These are phyloP conservation scores for Erucastrum elatum DNA, from an alignment of 345 rosid genomes.

Conservation along the genomic window DNA sequence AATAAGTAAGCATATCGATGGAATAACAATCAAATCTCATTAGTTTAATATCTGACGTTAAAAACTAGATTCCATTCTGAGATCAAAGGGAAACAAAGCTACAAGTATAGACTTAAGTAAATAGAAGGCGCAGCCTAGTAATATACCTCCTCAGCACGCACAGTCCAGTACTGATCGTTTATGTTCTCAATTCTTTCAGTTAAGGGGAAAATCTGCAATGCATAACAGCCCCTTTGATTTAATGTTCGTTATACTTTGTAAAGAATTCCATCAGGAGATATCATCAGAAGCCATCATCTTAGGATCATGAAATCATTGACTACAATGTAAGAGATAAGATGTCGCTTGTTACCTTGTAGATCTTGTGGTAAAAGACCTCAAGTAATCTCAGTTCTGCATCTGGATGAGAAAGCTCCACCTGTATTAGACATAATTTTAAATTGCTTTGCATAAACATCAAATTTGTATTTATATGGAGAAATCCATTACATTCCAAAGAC, in stretches of 20 bases:
- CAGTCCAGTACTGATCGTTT: slow-evolving; percentile 94
- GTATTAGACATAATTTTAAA: slow-evolving; percentile 33
- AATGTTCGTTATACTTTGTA: slow-evolving; percentile 10
- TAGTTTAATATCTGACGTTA: not conserved
- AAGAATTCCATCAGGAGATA: slow-evolving; percentile 8
- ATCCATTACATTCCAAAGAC: no score
- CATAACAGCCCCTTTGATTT: slow-evolving; percentile 5
- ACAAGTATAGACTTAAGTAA: not conserved
- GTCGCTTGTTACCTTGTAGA: slow-evolving; percentile 66
- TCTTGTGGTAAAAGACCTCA: slow-evolving; percentile 91
- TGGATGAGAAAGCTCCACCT: slow-evolving; percentile 90
- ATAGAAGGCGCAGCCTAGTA: slow-evolving; percentile 3
- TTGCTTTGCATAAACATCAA: slow-evolving; percentile 17
- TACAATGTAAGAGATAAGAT: slow-evolving; percentile 15
- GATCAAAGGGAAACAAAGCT: slow-evolving; percentile 3
- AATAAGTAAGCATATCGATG: not conserved
- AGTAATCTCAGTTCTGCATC: slow-evolving; percentile 89
- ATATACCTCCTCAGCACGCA: slow-evolving; percentile 94
- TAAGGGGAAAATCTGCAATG: slow-evolving; percentile 81
- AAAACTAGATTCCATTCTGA: not conserved
- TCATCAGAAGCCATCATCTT: not conserved
- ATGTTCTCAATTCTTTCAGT: slow-evolving; percentile 88
- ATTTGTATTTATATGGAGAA: not conserved
- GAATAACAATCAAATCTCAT: not conserved
- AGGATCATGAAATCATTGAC: not conserved